phyloP scores from a whole-genome alignment of 2,329 filamentous ascomycete genomes.

The Penicillium sp. region DNA sequence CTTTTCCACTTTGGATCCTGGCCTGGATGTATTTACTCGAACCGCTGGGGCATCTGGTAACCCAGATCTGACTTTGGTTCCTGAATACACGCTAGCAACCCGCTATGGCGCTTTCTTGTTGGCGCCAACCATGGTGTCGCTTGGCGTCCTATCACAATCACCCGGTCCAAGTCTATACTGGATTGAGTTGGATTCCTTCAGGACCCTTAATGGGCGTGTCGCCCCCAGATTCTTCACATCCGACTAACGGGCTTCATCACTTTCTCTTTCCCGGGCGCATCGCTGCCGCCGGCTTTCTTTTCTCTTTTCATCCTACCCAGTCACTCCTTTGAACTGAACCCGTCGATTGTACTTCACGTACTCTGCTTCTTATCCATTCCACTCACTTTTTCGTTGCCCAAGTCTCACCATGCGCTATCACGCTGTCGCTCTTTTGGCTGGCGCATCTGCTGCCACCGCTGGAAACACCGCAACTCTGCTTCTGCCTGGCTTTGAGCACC shows the following conservation, averaged over 20 bases:
- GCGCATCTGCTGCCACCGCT: conserved; percentile 24
- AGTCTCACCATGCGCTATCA: conserved; percentile 25
- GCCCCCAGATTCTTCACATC: conserved; percentile 7
- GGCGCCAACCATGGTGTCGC: no score
- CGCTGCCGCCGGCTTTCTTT: conserved; percentile 14
- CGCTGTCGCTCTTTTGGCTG: conserved; percentile 27
- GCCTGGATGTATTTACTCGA: no score
- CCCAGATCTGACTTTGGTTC: no score
- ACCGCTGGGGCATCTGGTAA: no score
- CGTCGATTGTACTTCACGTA: conserved; percentile 13
- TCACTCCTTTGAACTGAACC: conserved; percentile 13
- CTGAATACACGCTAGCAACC: no score
- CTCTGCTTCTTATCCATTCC: conserved; percentile 9
- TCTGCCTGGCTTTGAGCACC: conserved; percentile 23
- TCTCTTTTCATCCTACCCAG: conserved; percentile 10
- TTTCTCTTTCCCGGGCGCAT: conserved; percentile 11
- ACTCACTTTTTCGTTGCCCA: conserved; percentile 4
- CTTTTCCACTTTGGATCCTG: no score
- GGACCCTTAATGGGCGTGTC: conserved; percentile 13
- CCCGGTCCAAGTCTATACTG: background rate
- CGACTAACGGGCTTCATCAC: conserved; percentile 10
- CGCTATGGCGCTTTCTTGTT: no score
- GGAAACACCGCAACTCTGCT: conserved; percentile 22
- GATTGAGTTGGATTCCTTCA: background rate
- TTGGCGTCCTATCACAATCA: conserved; percentile 4